Base-by-base conservation (phyloP, 495 filamentous ascomycete genomes). In the Penicilliopsis zonata region DNA sequence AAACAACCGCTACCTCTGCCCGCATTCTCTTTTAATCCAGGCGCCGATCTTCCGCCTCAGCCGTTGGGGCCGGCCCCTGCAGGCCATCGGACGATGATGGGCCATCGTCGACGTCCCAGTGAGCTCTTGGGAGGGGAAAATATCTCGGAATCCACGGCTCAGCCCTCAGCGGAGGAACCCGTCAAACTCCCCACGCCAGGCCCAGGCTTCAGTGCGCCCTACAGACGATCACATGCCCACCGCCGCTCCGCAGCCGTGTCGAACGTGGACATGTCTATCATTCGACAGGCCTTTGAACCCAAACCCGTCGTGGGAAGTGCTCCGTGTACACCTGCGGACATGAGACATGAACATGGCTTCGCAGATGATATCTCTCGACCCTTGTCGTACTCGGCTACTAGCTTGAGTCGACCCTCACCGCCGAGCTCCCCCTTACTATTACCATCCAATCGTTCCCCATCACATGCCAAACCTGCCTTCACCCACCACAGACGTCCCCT, bases 221-320 rank as follows among this genome's bases (percentile, higher is more conserved):
- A 64, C 18, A 63, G 71, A 35, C 70, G 81, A 44, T 74, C 82
- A 13, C 86, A 94, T 57, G 77, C 77, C 9, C 86, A 93, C 59
- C 73, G 85, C 31, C 73, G 86, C 36, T 92, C 84, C n/a, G 77
- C 73, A 20, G 86, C 86, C 1, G 76, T 93, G 8, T 90, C 85
- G n/a, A 78, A 69, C 38, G 76, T 86, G 37, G 86, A 94, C 56
- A 52, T 92, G 3, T 76, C 75, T 5, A 67, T 74, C 13, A 81
- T 93, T 28, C 57, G 84, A 15, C 78, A 78, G 36, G 50, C 69
- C 2, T 50, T 72, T 13, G 57, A 55, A 34, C 26, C 61, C 30
- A 53, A 50, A 35, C 34, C 65, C 18, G 61, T 61, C 28, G 64
- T 69, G 19, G 73, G 60, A 30, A 86, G 76, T 45, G 78, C 80